phyloP scores from a whole-genome alignment of 2,329 filamentous ascomycete species.

The Botrytis pseudocinerea region DNA sequence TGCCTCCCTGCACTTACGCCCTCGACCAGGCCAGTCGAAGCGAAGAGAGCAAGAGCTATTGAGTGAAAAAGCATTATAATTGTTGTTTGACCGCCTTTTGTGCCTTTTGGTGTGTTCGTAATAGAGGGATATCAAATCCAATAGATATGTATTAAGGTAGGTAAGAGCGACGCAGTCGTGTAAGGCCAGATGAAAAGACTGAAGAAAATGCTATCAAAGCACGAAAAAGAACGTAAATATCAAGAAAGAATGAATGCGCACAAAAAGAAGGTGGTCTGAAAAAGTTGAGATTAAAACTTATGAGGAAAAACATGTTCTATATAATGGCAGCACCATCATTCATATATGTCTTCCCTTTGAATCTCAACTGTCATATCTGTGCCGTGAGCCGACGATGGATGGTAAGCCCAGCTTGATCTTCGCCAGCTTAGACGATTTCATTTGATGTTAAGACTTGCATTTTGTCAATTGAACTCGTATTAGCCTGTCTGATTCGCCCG shows the following conservation, averaged over 20 bases:
- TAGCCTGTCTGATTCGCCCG: slow-evolving; percentile 8
- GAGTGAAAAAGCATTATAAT: slow-evolving; percentile 26
- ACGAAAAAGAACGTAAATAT: slow-evolving; percentile 9
- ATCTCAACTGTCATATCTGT: background rate
- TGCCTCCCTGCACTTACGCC: slow-evolving; percentile 18
- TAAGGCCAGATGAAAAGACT: slow-evolving; percentile 4
- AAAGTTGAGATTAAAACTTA: background rate
- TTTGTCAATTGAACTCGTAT: background rate
- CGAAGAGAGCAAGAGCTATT: slow-evolving; percentile 25
- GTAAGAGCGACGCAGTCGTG: slow-evolving; percentile 17
- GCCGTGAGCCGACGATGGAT: slow-evolving; percentile 11
- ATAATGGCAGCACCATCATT: background rate
- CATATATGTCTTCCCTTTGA: slow-evolving; percentile 11
- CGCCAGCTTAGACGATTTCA: background rate
- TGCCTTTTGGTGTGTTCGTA: background rate
- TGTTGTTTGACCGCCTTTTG: background rate
- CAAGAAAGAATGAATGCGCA: slow-evolving; percentile 6
- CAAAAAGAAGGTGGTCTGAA: slow-evolving; percentile 10
- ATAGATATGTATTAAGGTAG: background rate
- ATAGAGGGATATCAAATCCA: background rate
- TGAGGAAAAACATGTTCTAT: slow-evolving; percentile 1
- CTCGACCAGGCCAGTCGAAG: slow-evolving; percentile 25
- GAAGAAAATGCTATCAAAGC: slow-evolving; percentile 22
- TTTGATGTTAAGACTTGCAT: background rate
- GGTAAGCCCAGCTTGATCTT: background rate